Percentiles rank a stretch among this genome's conserved stretches.
Conservation (phyloP, 2,329 filamentous ascomycete species). For the Zymoseptoria brevis region DNA sequence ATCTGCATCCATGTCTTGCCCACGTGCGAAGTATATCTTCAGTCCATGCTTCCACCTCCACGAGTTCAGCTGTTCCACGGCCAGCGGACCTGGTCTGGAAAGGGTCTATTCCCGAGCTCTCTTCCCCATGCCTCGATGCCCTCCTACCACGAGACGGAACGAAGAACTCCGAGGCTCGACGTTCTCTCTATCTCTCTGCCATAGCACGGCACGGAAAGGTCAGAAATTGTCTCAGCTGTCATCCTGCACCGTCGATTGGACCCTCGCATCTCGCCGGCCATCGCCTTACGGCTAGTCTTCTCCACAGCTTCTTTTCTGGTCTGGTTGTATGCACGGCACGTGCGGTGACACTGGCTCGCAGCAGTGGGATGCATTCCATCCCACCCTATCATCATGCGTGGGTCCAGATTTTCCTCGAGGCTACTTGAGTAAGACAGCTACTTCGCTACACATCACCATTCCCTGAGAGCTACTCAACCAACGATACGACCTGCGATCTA, state of each 20-base stretch:
- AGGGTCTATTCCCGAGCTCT: no score
- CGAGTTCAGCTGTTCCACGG: background rate
- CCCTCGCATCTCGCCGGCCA: background rate
- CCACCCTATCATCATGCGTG: background rate
- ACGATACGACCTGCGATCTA: background rate
- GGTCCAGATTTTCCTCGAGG: background rate
- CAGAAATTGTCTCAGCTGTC: background rate
- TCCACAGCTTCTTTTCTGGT: background rate
- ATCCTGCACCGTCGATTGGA: background rate
- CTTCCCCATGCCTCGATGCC: no score
- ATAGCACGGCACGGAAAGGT: background rate
- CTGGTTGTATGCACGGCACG: background rate
- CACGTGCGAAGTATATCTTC: background rate
- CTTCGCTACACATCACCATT: background rate
- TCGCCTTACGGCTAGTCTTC: background rate
- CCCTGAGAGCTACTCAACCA: background rate
- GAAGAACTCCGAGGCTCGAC: background rate
- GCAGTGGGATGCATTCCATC: background rate
- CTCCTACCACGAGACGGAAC: background rate
- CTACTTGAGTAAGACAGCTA: background rate
- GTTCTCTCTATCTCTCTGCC: background rate
- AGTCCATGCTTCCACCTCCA: background rate
- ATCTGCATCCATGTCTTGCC: background rate
- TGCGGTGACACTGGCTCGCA: background rate
- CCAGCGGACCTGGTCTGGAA: background rate